phyloP scores from a whole-genome alignment of 352 stramenopile species.

The Pythium sp. region DNA sequence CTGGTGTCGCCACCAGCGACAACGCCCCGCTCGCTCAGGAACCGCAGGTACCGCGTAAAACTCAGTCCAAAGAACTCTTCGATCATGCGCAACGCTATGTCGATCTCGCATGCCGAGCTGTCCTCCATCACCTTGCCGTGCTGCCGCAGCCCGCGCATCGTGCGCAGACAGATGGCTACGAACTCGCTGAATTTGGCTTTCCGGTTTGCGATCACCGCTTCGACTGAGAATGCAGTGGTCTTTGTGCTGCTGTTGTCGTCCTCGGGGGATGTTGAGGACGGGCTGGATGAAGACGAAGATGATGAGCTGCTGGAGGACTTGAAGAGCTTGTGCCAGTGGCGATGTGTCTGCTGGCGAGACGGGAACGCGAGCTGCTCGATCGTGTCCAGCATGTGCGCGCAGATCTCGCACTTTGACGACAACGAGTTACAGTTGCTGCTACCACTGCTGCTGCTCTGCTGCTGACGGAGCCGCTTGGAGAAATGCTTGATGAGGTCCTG shows the following conservation, averaged over 20 bases:
- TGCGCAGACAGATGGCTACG: conserved; percentile 42
- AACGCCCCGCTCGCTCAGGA: conserved; percentile 64
- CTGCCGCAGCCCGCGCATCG: conserved; percentile 62
- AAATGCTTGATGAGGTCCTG: conserved; percentile 67
- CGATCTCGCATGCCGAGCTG: conserved; percentile 57
- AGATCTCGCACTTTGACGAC: conserved; percentile 43
- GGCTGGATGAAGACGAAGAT: conserved; percentile 1
- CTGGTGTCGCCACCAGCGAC: conserved; percentile 25
- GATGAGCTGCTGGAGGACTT: neutral
- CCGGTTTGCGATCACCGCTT: conserved; percentile 37
- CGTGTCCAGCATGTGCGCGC: conserved; percentile 55
- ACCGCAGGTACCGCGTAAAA: conserved; percentile 62
- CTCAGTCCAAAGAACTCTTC: conserved; percentile 73
- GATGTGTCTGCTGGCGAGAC: conserved; percentile 30
- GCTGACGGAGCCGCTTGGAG: conserved; percentile 25
- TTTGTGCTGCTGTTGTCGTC: conserved; percentile 7
- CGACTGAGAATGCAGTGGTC: neutral
- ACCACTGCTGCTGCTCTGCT: conserved; percentile 1
- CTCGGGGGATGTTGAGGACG: neutral
- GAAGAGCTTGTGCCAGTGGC: conserved; percentile 31
- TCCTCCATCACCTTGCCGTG: conserved; percentile 50
- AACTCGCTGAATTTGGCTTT: conserved; percentile 60
- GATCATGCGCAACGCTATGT: conserved; percentile 42
- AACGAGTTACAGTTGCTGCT: neutral
- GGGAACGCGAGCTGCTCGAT: conserved; percentile 52